Conservation (phyloP, 345 rosid genomes). For the Murraya paniculata region DNA sequence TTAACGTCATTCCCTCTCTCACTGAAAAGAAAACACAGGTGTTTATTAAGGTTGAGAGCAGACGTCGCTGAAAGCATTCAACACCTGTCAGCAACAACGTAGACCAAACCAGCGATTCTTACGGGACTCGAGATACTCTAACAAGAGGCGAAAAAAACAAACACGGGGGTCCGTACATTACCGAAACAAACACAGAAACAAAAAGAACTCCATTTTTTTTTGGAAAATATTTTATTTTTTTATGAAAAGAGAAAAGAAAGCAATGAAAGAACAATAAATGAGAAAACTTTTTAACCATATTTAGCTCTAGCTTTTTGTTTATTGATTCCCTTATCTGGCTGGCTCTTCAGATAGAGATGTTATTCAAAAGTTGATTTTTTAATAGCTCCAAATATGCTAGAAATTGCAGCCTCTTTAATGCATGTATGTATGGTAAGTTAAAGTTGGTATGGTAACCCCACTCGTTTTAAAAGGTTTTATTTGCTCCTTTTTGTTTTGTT, state of each 20-base stretch:
- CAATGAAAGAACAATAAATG: constrained; percentile 1
- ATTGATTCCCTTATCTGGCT: constrained; percentile 1
- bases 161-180: constrained; percentile 11
- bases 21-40: too few species aligned
- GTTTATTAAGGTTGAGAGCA: constrained; percentile 31
- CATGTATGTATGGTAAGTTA: neutral
- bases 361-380: neutral
- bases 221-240: neutral
- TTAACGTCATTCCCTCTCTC: neutral
- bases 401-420: constrained; percentile 3
- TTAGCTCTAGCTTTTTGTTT: constrained; percentile 2
- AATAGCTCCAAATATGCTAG: neutral
- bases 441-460: neutral
- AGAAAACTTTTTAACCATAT: neutral
- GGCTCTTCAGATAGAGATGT: neutral
- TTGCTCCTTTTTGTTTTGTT: neutral
- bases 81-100: constrained; percentile 31
- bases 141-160: too few species aligned
- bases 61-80: constrained; percentile 31
- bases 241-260: neutral
- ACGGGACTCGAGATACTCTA: constrained; percentile 19
- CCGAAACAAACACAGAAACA: neutral
- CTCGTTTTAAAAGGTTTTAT: neutral
- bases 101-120: constrained; percentile 18
- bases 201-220: neutral